phyloP scores from a whole-genome alignment of 2,329 filamentous ascomycete species.

The Cryphonectria naterciae region DNA sequence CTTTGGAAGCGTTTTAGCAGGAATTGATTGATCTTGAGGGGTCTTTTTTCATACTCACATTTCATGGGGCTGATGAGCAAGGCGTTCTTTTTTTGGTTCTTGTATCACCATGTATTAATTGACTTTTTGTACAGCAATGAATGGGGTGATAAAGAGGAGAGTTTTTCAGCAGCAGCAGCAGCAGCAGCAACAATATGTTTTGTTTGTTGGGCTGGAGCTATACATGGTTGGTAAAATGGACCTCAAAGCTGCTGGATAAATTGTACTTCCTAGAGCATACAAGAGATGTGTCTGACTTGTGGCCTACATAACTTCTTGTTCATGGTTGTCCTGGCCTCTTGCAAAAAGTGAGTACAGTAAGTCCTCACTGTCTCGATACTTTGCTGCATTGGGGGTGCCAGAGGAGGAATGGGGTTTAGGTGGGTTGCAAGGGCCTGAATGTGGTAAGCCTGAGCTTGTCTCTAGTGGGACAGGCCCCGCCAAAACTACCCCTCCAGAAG shows the following conservation, averaged over 20 bases:
- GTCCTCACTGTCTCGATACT: no score
- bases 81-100: background rate
- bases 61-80: background rate
- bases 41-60: background rate
- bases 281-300: background rate
- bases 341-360: background rate
- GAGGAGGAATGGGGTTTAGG: no score
- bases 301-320: background rate
- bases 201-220: background rate
- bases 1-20: conserved; percentile 16
- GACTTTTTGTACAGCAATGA: background rate
- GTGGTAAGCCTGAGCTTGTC: background rate
- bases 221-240: background rate
- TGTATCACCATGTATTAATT: background rate
- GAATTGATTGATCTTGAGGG: background rate
- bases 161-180: background rate
- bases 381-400: no score
- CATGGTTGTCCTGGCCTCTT: background rate
- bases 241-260: background rate
- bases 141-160: background rate
- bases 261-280: background rate
- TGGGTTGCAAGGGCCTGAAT: background rate
- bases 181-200: no score
- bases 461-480: conserved; percentile 5
- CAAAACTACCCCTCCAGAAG: conserved; percentile 15